Evolutionary conservation across 177 flowering plant genomes (phyloP).

Genomic region (Tripterygium wilfordii): DNA sequence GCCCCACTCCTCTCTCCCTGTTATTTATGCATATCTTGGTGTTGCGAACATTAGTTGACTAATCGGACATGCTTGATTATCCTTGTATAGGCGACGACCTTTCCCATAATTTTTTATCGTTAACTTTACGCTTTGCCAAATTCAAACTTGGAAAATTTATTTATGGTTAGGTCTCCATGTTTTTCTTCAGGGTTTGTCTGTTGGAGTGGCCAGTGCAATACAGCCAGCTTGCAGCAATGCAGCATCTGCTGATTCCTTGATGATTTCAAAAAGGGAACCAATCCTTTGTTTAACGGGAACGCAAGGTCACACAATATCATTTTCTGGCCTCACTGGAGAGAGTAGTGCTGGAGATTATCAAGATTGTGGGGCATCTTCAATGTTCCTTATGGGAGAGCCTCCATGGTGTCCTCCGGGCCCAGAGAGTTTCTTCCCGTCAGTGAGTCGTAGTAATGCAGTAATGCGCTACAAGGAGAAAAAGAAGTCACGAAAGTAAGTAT

Average conservation of each 20-base stretch:
- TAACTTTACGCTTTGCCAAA: too few species aligned
- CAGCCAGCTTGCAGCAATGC: constrained; percentile 70
- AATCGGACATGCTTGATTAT: too few species aligned
- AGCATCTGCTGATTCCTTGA: constrained; percentile 66
- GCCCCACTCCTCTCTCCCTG: too few species aligned
- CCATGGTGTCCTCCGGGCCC: constrained; percentile 60
- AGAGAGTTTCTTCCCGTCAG: constrained; percentile 35
- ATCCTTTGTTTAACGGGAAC: constrained; percentile 31
- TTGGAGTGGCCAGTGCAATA: constrained; percentile 26
- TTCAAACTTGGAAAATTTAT: background rate
- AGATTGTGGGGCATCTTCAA: constrained; percentile 72
- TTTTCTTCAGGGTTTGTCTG: constrained; percentile 37
- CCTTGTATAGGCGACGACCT: too few species aligned
- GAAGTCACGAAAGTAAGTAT: constrained; percentile 67
- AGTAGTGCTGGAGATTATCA: constrained; percentile 67
- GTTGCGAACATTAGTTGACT: too few species aligned
- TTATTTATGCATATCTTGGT: too few species aligned
- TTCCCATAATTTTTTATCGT: too few species aligned
- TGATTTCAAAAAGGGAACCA: constrained; percentile 71
- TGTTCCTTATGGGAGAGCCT: constrained; percentile 64
- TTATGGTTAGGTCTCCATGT: background rate
- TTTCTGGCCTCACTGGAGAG: constrained; percentile 70
- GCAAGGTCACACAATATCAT: constrained; percentile 58
- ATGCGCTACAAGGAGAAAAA: constrained; percentile 83
- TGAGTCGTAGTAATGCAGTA: constrained; percentile 59